Percentiles rank a stretch among this genome's conserved stretches.
phyloP scores from a whole-genome alignment of 176 grass and related monocot species.

The Phragmites australis region DNA sequence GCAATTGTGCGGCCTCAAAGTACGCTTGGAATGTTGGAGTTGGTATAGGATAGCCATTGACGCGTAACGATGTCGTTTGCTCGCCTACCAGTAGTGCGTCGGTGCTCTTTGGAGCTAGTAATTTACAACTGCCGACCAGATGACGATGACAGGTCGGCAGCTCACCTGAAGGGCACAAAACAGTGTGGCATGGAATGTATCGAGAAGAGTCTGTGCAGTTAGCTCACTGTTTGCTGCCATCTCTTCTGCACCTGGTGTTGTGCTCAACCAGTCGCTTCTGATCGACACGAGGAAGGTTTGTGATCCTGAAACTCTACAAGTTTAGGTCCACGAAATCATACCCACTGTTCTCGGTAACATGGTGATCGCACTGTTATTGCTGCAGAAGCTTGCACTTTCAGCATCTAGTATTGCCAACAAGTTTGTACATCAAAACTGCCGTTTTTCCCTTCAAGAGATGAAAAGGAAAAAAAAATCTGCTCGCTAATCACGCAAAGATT shows the following conservation, averaged over 20 bases:
- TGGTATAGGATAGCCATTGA: neutral
- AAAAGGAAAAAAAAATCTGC: neutral
- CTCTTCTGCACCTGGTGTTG: neutral
- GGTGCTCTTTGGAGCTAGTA: neutral
- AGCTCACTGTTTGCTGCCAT: neutral
- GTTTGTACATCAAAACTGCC: constrained; percentile 31
- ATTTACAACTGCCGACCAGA: constrained; percentile 15
- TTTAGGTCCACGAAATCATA: neutral
- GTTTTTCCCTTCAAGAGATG: neutral
- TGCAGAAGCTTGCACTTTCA: neutral
- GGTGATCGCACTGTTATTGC: neutral
- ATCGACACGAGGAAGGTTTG: neutral
- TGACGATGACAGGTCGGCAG: neutral
- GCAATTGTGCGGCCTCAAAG: neutral
- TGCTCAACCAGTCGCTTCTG: neutral
- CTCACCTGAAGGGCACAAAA: neutral
- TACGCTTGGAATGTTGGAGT: constrained; percentile 12
- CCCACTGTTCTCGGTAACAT: neutral
- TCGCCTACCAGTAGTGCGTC: neutral
- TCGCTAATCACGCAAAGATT: constrained; percentile 21
- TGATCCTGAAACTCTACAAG: neutral
- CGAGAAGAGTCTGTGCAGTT: too few relatives aligned
- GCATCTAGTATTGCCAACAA: constrained; percentile 1
- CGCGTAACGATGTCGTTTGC: neutral
- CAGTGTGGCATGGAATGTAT: neutral